Evolutionary conservation across 495 filamentous ascomycete species (phyloP), one percentile per base, ranked within the genome.

Genomic region (Chaetomium cochliodes): DNA sequence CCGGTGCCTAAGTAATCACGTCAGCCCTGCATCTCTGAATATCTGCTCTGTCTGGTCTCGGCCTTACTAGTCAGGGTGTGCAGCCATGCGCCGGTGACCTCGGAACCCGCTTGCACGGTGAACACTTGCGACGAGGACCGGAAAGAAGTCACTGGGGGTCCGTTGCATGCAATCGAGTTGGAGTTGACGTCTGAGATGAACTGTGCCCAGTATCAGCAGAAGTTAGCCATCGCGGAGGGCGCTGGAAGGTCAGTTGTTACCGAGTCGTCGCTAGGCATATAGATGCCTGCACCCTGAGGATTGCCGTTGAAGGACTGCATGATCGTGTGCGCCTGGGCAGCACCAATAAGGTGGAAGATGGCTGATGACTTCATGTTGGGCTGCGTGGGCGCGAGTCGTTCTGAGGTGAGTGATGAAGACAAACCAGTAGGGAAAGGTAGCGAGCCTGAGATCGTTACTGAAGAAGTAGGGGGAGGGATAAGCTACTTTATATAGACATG

Each of bases 81-180:
- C 13, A 53, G 51, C 51, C 51, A 53, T 15, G 26, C 25, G 12
- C 51, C 51, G n/a, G 51, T 53, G 51, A 53, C 51, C 51, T 53
- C 25, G 25, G 51, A 53, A n/a, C 51, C 51, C 5, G 51, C 51
- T 15, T 53, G 25, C 25, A 53, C 51, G 12, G 9, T 18, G 26
- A 53, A 30, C 25, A 53, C 51, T 5, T 53, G 25, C 2, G 51
- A 53, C 13, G 51, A 53, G 26, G 25, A 30, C 51, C 51, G 28
- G 15, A 30, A 53, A 8, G 12, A 30, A 5, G 12, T 28, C 13
- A 53, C 51, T 0, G 51, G 51, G 2, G 51, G 26, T 13, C 51
- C 51, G 26, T 33, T 53, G 51, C 51, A 53, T 2, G 51, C 51
- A 18, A 53, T 53, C 15, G 51, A 53, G 26, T 53, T n/a, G 26